A percentile compares a stretch with the other conserved stretches of the same genome.
Conservation (phyloP, 257 asterid genomes). For the Solanum rostratum region DNA sequence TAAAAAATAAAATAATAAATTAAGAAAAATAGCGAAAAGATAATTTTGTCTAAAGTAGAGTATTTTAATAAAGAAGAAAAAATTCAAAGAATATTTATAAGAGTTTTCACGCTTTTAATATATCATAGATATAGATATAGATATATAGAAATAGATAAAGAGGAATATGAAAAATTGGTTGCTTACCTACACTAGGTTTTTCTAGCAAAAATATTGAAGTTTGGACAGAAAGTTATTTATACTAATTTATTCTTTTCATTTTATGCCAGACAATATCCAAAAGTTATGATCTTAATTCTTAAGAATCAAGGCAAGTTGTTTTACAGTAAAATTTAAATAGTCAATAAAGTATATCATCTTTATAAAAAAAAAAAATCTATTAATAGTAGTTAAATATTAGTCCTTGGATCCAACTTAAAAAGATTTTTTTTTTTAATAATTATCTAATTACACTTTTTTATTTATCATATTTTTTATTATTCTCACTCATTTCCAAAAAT, state of each 20-base stretch:
- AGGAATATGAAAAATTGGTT: no score
- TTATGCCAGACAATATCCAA: background rate
- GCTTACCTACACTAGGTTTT: background rate
- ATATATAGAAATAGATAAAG: background rate
- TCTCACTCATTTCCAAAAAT: no score
- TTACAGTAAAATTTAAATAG: background rate
- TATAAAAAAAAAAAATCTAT: background rate
- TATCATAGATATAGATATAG: no score
- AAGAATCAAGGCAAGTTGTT: background rate
- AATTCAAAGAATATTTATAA: no score
- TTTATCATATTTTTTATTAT: no score
- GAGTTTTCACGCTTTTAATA: no score
- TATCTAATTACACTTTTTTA: no score
- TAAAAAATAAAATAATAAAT: no score
- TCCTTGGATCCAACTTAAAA: background rate
- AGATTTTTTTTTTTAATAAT: background rate
- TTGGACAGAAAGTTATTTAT: background rate
- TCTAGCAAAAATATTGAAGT: background rate
- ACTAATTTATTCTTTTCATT: background rate
- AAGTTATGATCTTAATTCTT: background rate
- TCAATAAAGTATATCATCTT: background rate
- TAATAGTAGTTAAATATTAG: background rate
- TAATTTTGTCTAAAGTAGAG: no score
- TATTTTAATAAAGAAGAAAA: no score
- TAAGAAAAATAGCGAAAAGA: no score